Conservation (phyloP, 768 basidiomycete species). For the Suillus subluteus region DNA sequence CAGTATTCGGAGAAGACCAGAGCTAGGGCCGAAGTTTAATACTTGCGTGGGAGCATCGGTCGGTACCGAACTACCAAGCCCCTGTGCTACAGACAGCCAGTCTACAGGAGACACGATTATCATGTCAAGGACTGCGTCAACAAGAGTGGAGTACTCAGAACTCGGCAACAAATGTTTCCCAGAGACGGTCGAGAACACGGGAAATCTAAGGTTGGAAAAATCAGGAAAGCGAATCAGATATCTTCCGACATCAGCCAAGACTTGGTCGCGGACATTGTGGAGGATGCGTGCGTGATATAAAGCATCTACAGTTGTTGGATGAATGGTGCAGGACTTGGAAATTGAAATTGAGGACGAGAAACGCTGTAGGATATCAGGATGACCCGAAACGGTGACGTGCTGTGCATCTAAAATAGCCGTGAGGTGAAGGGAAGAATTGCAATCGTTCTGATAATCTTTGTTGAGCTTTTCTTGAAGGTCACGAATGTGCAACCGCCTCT, state of each 20-base stretch:
- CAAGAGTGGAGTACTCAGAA: constrained; percentile 31
- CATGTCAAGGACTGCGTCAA: constrained; percentile 43
- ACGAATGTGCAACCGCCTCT: not conserved
- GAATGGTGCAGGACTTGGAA: constrained; percentile 38
- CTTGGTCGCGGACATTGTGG: constrained; percentile 38
- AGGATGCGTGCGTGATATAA: constrained; percentile 53
- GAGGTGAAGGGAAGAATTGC: constrained; percentile 40
- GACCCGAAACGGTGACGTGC: constrained; percentile 61
- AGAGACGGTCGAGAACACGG: constrained; percentile 49
- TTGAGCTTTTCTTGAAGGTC: not conserved
- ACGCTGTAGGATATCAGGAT: constrained; percentile 48
- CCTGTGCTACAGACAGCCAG: constrained; percentile 50
- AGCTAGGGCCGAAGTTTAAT: constrained; percentile 56
- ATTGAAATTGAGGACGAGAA: constrained; percentile 42
- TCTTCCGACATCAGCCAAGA: constrained; percentile 47
- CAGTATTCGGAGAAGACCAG: constrained; percentile 41
- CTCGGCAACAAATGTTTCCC: constrained; percentile 40
- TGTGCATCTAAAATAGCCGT: constrained; percentile 53
- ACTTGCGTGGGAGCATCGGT: constrained; percentile 33
- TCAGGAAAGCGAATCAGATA: constrained; percentile 55
- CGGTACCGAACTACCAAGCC: constrained; percentile 25
- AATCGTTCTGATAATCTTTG: not conserved
- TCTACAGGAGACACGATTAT: constrained; percentile 54
- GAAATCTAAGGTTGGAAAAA: constrained; percentile 47
- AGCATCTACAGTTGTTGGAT: constrained; percentile 49